phyloP scores from a whole-genome alignment of 495 filamentous ascomycete species.

The Trichoderma parareesei region DNA sequence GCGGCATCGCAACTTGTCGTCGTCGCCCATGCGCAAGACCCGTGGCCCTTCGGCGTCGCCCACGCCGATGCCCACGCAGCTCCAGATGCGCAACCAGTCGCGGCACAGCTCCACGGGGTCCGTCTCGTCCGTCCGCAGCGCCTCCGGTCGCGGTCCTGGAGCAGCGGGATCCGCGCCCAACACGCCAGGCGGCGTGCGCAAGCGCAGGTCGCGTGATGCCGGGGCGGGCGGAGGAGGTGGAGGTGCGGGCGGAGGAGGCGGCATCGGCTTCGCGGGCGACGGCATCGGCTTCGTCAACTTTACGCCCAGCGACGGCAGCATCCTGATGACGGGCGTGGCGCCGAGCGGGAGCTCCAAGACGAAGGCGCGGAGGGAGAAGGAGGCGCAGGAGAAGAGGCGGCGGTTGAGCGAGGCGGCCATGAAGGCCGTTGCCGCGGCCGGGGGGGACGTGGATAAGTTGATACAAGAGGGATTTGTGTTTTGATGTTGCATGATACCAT shows the following conservation, averaged over 20 bases:
- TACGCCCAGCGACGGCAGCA: slow-evolving; percentile 70
- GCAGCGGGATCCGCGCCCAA: slow-evolving; percentile 5
- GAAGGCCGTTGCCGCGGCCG: slow-evolving; percentile 65
- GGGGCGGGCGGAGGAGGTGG: background rate
- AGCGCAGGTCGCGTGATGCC: slow-evolving; percentile 11
- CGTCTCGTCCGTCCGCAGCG: slow-evolving; percentile 10
- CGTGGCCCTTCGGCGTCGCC: slow-evolving; percentile 4
- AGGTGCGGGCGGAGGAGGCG: background rate
- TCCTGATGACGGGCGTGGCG: slow-evolving; percentile 84
- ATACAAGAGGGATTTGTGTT: slow-evolving; percentile 27
- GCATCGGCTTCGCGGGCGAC: background rate
- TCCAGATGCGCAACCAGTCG: slow-evolving; percentile 4
- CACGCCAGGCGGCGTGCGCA: slow-evolving; percentile 12
- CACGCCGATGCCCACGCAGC: background rate
- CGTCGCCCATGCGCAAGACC: slow-evolving; percentile 7
- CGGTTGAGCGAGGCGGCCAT: slow-evolving; percentile 66
- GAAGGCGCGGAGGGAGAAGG: slow-evolving; percentile 80
- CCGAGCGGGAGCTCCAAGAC: slow-evolving; percentile 89
- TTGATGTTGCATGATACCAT: background rate
- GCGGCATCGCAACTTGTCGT: slow-evolving; percentile 11
- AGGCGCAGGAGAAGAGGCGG: slow-evolving; percentile 70
- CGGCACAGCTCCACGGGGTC: slow-evolving; percentile 12
- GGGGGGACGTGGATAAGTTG: slow-evolving; percentile 58
- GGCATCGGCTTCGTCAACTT: slow-evolving; percentile 79
- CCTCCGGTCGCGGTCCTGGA: slow-evolving; percentile 8